Evolutionary conservation across 441 rosid species (phyloP).

Genomic region (Croton setiger): DNA sequence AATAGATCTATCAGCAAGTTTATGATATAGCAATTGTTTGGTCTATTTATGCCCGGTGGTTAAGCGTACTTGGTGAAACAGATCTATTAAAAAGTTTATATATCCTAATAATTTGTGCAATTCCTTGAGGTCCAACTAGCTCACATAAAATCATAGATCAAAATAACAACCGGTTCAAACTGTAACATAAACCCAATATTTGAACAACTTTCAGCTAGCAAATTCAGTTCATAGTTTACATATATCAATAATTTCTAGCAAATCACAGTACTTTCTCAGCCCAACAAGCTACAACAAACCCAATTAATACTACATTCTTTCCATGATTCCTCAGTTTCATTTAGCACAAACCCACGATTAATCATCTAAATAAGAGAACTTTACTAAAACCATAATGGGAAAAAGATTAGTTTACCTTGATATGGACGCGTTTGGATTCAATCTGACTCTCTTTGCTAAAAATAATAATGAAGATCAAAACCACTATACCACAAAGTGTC

Average conservation of each 20-base stretch:
- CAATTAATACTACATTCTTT: neutral
- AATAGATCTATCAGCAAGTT: conserved; percentile 5
- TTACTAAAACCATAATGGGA: neutral
- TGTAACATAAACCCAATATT: neutral
- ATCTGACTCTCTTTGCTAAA: conserved; percentile 56
- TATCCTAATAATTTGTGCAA: neutral
- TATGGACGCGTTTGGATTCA: conserved; percentile 53
- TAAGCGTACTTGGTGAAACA: neutral
- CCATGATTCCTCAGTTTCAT: neutral
- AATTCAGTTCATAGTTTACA: neutral
- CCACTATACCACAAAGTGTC: conserved; percentile 50
- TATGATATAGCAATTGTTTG: neutral
- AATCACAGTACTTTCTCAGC: neutral
- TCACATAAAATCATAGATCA: conserved; percentile 12
- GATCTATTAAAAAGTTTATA: neutral
- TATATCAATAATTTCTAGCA: neutral
- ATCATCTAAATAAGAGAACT: no score
- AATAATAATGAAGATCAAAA: conserved; percentile 63
- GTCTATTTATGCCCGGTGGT: neutral
- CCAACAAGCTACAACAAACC: neutral
- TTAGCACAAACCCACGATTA: no score
- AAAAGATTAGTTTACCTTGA: conserved; percentile 44
- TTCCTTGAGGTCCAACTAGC: conserved; percentile 6
- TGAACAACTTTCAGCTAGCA: neutral
- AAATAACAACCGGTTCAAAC: conserved; percentile 1